These are phyloP conservation scores for Yamadazyma sp. DNA, from an alignment of 1,139 yeast genomes.

Conservation along the genomic window DNA sequence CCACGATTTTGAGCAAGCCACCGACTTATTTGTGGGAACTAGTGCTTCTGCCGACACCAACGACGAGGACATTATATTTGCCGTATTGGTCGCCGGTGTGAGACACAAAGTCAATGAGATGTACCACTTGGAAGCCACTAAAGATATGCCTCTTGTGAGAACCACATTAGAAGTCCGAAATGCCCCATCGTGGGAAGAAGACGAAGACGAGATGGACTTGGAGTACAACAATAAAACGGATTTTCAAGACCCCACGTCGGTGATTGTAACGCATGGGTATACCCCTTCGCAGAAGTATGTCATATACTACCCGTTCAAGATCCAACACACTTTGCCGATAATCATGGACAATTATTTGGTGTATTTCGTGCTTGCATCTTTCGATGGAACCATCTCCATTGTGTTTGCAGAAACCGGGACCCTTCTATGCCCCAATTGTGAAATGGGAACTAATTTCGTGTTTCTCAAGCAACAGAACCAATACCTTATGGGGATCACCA, in stretches of 20 bases:
- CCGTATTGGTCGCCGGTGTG: slow-evolving; percentile 33
- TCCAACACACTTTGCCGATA: slow-evolving; percentile 43
- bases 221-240: slow-evolving; percentile 34
- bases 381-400: slow-evolving; percentile 69
- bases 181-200: slow-evolving; percentile 42
- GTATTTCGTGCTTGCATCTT: slow-evolving; percentile 64
- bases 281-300: slow-evolving; percentile 22
- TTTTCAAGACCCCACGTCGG: slow-evolving; percentile 47
- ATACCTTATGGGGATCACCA: slow-evolving; percentile 56
- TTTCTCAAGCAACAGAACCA: slow-evolving; percentile 51
- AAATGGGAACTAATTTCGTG: slow-evolving; percentile 58
- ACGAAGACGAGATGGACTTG: slow-evolving; percentile 26
- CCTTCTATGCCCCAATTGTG: slow-evolving; percentile 48
- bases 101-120: slow-evolving; percentile 19
- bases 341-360: slow-evolving; percentile 25
- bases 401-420: slow-evolving; percentile 64
- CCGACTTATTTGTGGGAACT: slow-evolving; percentile 16
- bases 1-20: slow-evolving; percentile 14
- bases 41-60: slow-evolving; percentile 20
- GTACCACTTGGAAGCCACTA: neutral
- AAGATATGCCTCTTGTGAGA: slow-evolving; percentile 5
- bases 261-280: slow-evolving; percentile 30
- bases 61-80: slow-evolving; percentile 42
- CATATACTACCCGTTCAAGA: slow-evolving; percentile 41
- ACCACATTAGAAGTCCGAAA: slow-evolving; percentile 42